phyloP scores from a whole-genome alignment of 1,139 yeast genomes.

The Geotrichum citri-aurantii region DNA sequence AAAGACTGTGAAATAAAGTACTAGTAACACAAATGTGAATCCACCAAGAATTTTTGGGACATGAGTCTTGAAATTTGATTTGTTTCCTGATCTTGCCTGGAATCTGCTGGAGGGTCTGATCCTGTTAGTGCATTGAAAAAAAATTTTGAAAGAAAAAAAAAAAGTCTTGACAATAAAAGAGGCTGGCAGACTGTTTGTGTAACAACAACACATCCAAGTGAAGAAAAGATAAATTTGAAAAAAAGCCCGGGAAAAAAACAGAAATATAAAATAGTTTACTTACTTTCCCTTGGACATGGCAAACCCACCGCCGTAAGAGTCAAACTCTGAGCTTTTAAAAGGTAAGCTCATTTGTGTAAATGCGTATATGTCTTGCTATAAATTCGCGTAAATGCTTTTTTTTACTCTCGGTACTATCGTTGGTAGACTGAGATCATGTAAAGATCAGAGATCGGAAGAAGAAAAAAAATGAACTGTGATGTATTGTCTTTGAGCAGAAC shows the following conservation, averaged over 20 bases:
- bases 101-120: constrained; percentile 9
- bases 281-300: constrained; percentile 12
- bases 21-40: neutral
- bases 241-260: neutral
- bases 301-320: constrained; percentile 18
- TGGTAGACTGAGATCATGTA: neutral
- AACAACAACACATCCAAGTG: neutral
- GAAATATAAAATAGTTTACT: neutral
- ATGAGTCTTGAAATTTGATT: neutral
- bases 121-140: neutral
- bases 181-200: neutral
- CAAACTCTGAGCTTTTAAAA: constrained; percentile 29
- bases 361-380: neutral
- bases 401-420: neutral
- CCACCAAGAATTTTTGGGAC: constrained; percentile 4
- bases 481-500: neutral
- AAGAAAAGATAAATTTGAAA: neutral
- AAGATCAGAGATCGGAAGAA: neutral
- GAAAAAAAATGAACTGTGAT: neutral
- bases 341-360: constrained; percentile 27
- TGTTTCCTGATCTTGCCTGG: constrained; percentile 7
- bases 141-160: neutral
- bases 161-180: neutral
- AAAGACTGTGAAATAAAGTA: constrained; percentile 5
- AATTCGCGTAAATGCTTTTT: neutral